These are phyloP conservation scores for Arabidopsis thaliana DNA, from an alignment of 345 rosid species.

Conservation along the genomic window TAIR10.1 NC_003076.8:23533501-23534000, in stretches of 20 bases:
- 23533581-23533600: background rate
- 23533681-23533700: background rate
- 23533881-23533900: background rate
- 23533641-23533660: conserved; percentile 2
- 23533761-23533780: conserved; percentile 95
- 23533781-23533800: conserved; percentile 83
- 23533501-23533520: conserved; percentile 32
- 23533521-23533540: conserved; percentile 38
- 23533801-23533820: conserved; percentile 22
- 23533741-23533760: conserved; percentile 83
- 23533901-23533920: conserved; percentile 8
- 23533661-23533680: conserved; percentile 6
- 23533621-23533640: background rate
- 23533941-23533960: background rate
- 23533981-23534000: conserved; percentile 19
- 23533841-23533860: conserved; percentile 3
- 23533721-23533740: conserved; percentile 86
- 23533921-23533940: background rate
- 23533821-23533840: background rate
- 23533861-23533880: background rate
- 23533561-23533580: conserved; percentile 37
- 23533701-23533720: conserved; percentile 19
- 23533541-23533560: conserved; percentile 45
- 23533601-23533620: conserved; percentile 24
- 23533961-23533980: conserved; percentile 3